Evolutionary conservation across 2,329 filamentous ascomycete species (phyloP), one percentile per base, ranked within the genome.

Genomic region (Cercospora sesami): DNA sequence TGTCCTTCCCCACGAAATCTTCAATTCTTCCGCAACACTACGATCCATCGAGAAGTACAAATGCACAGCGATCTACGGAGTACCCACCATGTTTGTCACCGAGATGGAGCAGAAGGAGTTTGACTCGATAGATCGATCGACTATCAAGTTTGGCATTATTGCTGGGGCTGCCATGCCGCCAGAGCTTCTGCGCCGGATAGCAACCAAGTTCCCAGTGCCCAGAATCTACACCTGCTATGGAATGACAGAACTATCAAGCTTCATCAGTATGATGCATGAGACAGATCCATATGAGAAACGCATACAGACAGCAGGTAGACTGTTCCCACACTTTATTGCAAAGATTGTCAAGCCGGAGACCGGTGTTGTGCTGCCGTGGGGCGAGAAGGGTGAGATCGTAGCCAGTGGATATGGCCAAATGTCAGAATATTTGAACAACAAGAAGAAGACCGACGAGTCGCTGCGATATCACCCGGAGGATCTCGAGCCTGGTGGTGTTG

Each of bases 71-170:
- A 83, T 94, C 0, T 91, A 94, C 76, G 92, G 92, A 36, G 92
- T 94, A 0, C 92, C 92, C 0, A 91, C 92, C 66, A 94, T 94
- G 92, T 93, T 93, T 78, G 90, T 93, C 76, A 88, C 89, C 9
- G 72, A 73, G 53, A 74, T 75, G 74, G 74, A 72, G 42, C 55
- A 68, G 59, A 72, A 73, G 62, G 71, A 72, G 23, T 74, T 74
- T 45, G 68, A 71, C 16, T 66, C 67, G 21, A 68, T 66, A 28
- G 70, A 75, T 64, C 69, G 69, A 42, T 75, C 74, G 10, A 70
- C 72, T 14, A 72, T 75, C 68, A 73, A 71, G 36, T 7, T 93
- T 93, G 74, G 71, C 18, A 73, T 75, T 60, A 90, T 93, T 55
- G 91, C 91, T 0, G 92, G 92, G 0, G 90, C 91, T 0, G 91